Base-by-base conservation (phyloP, 2,329 filamentous ascomycete species). In the Aurifilum marmelostoma region DNA sequence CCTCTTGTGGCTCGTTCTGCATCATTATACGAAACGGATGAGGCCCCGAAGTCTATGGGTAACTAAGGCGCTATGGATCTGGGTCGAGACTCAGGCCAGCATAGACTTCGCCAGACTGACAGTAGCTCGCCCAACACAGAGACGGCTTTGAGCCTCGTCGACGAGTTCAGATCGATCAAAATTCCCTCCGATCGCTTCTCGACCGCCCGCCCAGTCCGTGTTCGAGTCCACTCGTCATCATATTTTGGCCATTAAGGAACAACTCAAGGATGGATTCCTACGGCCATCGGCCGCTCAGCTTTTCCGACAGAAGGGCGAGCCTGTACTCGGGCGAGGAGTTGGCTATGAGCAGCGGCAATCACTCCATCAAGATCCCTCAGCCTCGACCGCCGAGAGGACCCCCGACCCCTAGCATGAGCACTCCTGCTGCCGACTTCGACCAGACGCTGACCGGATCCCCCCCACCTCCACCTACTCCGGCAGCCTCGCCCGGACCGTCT, bases 351-450 rank as follows among this genome's bases (percentile, higher is more conserved):
- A 85, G 83, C 62, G 80, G 80, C 65, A 84, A 77, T 73, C 75
- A 79, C 70, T 76, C 81, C 69, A 76, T 83, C 67, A 90, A 90
- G 79, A 80, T 86, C 72, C 77, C 81, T 3, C 84, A 86, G 73
- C 78, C 81, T 47, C 78, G 82, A 9, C 79, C 78, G 76, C 76
- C 87, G 73, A 80, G 87, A 77, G 88, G 88, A 0, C 88, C 88
- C 8, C 88, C 88, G 27, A 91, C 88, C 2, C 88, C 88, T 16
- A 90, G 87, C 78, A 89, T 90, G 87, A 87, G 83, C 65, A 90
- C 88, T 14, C 88, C 88, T 0, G 87, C 87, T 7, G 83, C 85
- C 71, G 88, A 90, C 72, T 89, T 88, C 72, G 87, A 90, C 66
- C 86, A 88, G 76, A 83, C 86, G 71, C 79, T 88, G 71, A 87